phyloP scores from a whole-genome alignment of 148 eudicot species.

The Rheum nobile region DNA sequence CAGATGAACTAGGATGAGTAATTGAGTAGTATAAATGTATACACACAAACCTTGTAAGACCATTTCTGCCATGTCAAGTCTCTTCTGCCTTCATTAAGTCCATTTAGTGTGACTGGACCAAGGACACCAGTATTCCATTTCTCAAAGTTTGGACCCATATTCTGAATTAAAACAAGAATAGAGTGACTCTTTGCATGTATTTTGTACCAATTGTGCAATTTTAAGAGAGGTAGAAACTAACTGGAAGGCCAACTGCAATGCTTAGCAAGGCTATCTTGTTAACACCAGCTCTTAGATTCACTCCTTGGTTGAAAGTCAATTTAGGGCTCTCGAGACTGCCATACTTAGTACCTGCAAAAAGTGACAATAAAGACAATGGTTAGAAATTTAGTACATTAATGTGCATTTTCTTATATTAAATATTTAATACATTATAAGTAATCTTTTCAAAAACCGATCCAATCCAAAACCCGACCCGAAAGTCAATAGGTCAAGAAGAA shows the following conservation, averaged over 20 bases:
- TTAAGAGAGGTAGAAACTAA: constrained; percentile 24
- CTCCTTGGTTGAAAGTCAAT: constrained; percentile 53
- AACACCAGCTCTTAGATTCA: constrained; percentile 71
- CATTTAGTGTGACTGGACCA: constrained; percentile 63
- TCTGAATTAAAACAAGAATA: constrained; percentile 26
- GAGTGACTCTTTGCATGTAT: neutral
- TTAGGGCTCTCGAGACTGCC: constrained; percentile 82
- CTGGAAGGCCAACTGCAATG: constrained; percentile 96
- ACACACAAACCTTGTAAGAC: constrained; percentile 66
- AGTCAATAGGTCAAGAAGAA: too few relatives aligned
- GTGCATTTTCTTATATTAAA: too few relatives aligned
- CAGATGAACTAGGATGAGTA: neutral
- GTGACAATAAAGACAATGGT: neutral
- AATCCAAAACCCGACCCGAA: too few relatives aligned
- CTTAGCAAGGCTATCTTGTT: constrained; percentile 85
- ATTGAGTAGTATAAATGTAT: neutral
- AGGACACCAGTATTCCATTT: constrained; percentile 75
- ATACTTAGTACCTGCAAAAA: constrained; percentile 56
- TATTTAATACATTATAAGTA: too few relatives aligned
- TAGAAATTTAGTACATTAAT: neutral
- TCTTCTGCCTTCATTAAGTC: constrained; percentile 62
- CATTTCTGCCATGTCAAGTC: constrained; percentile 90
- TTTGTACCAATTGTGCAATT: neutral
- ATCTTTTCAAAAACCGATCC: too few relatives aligned
- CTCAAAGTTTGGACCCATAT: constrained; percentile 69